Conservation (phyloP, 352 stramenopile species). For the Pythium guiyangense region DNA sequence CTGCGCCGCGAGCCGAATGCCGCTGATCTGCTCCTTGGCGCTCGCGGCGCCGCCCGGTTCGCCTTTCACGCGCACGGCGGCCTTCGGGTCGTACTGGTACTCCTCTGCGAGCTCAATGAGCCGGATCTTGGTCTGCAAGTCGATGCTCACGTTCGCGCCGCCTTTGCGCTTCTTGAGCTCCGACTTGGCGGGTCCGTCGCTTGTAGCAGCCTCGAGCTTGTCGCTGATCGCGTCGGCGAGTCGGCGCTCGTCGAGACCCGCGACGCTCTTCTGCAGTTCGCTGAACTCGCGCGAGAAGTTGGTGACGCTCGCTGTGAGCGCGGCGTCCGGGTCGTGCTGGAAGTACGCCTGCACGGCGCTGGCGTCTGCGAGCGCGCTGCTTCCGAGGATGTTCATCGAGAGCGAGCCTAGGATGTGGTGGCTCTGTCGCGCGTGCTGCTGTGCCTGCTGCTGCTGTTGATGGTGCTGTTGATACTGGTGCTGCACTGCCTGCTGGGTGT, state of each 20-base stretch:
- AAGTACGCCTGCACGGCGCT: conserved; percentile 35
- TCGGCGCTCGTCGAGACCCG: conserved; percentile 32
- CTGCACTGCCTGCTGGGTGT: not conserved
- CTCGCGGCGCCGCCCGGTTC: conserved; percentile 12
- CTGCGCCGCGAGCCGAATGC: conserved; percentile 64
- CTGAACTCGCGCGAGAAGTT: conserved; percentile 28
- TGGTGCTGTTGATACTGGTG: conserved; percentile 1
- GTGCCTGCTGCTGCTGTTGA: conserved; percentile 6
- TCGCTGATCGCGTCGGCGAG: conserved; percentile 11
- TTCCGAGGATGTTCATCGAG: conserved; percentile 11
- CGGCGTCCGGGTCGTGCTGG: conserved; percentile 20
- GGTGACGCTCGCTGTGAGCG: conserved; percentile 6
- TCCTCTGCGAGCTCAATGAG: conserved; percentile 79
- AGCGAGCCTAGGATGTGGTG: conserved; percentile 11
- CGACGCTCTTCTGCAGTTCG: conserved; percentile 41
- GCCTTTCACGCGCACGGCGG: conserved; percentile 29
- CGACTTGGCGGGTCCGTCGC: conserved; percentile 1
- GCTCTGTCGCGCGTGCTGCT: conserved; percentile 12
- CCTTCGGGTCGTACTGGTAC: conserved; percentile 77
- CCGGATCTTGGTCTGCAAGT: conserved; percentile 82
- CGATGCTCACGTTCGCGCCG: conserved; percentile 64
- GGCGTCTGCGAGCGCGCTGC: conserved; percentile 6
- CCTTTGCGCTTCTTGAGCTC: conserved; percentile 51
- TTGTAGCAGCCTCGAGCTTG: conserved; percentile 11
- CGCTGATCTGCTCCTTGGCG: conserved; percentile 58